A percentile compares a stretch with the other conserved stretches of the same genome.
phyloP scores from a whole-genome alignment of 371 early-diverging fungal genomes.

The Cladochytrium tenue region DNA sequence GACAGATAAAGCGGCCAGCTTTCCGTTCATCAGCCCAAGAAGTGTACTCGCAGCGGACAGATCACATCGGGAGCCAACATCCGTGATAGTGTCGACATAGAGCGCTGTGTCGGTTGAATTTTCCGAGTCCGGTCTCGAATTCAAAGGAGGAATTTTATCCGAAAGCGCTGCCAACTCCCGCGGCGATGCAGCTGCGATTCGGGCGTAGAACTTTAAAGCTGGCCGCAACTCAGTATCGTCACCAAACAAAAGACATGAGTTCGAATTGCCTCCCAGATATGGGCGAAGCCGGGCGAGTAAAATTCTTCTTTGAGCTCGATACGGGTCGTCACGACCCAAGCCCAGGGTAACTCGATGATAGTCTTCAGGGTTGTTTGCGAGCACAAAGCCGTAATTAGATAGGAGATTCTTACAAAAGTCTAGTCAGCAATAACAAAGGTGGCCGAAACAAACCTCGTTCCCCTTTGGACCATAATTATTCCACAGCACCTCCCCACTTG shows the following conservation, averaged over 20 bases:
- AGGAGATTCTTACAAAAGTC: conserved; percentile 33
- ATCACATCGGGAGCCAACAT: neutral
- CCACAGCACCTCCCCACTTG: conserved; percentile 30
- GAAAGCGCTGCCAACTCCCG: neutral
- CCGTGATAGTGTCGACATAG: too few relatives aligned
- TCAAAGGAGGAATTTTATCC: neutral
- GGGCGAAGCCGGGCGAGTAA: neutral
- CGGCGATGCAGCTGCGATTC: neutral
- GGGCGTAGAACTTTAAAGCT: neutral
- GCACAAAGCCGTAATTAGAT: conserved; percentile 49
- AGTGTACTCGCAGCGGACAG: neutral
- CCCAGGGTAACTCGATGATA: conserved; percentile 40
- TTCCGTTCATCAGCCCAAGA: neutral
- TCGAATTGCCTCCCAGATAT: conserved; percentile 10
- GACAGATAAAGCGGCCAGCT: neutral
- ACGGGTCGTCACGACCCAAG: conserved; percentile 32
- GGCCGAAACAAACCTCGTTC: conserved; percentile 34
- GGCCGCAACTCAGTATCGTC: conserved; percentile 20
- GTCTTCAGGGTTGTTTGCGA: conserved; percentile 43
- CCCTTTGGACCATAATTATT: conserved; percentile 52
- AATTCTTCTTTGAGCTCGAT: conserved; percentile 1
- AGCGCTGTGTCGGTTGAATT: too few relatives aligned
- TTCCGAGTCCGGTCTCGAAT: too few relatives aligned
- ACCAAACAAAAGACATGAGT: conserved; percentile 35
- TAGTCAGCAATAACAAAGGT: neutral